Evolutionary conservation across 257 asterid species (phyloP).

Genomic region (Primulina tabacum): DNA sequence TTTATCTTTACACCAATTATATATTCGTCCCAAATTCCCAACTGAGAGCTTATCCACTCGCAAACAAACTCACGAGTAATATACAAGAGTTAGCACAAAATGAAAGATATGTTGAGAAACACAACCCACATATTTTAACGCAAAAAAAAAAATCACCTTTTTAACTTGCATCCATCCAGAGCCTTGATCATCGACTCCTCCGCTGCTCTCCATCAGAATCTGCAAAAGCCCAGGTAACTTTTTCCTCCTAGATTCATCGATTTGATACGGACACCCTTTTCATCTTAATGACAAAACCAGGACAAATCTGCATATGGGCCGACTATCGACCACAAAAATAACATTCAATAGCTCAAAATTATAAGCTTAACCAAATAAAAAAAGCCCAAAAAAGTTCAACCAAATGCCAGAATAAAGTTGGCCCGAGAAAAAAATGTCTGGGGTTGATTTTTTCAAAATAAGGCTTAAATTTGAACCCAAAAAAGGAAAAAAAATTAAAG

Average conservation of each 20-base stretch:
- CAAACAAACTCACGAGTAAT: conserved; percentile 16
- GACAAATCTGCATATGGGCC: conserved; percentile 1
- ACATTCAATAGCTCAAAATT: conserved; percentile 21
- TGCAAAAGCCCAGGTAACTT: conserved; percentile 12
- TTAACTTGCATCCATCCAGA: conserved; percentile 99
- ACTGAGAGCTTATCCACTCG: conserved; percentile 15
- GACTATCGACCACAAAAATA: neutral
- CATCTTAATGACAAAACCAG: conserved; percentile 20
- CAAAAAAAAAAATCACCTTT: conserved; percentile 47
- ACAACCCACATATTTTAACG: neutral
- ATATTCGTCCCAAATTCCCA: conserved; percentile 1
- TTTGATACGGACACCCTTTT: conserved; percentile 14
- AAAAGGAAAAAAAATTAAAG: conserved; percentile 10
- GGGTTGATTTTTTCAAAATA: neutral
- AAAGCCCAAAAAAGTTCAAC: neutral
- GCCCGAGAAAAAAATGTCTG: conserved; percentile 16
- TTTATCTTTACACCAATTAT: conserved; percentile 6
- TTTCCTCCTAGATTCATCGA: conserved; percentile 29
- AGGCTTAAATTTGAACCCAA: conserved; percentile 6
- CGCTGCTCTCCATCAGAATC: conserved; percentile 56
- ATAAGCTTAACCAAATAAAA: neutral
- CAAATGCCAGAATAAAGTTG: conserved; percentile 23
- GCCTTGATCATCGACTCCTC: conserved; percentile 76
- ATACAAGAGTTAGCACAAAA: neutral
- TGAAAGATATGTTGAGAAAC: neutral